phyloP scores from a whole-genome alignment of 192 early-diverging fungal species.

The Geranomyces michiganensis region DNA sequence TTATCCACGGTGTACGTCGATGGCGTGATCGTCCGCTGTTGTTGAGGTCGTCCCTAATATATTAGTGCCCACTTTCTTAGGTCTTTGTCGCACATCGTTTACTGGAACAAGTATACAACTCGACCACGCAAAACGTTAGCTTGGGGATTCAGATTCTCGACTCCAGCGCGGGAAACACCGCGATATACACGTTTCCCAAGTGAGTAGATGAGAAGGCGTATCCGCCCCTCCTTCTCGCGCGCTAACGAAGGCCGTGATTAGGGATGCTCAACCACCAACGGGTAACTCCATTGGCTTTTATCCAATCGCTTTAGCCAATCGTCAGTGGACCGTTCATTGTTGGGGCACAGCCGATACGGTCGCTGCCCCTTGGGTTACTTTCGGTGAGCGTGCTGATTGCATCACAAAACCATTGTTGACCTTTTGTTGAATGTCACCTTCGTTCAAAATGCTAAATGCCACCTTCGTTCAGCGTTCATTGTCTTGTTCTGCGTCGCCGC shows the following conservation, averaged over 20 bases:
- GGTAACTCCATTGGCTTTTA: constrained; percentile 15
- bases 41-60: no score
- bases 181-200: constrained; percentile 16
- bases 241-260: background rate
- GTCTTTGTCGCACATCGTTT: constrained; percentile 8
- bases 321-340: constrained; percentile 20
- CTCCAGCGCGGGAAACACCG: constrained; percentile 10
- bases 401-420: background rate
- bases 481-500: constrained; percentile 4
- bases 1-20: constrained; percentile 21
- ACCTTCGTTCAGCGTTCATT: constrained; percentile 9
- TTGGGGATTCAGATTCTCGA: constrained; percentile 21
- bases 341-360: background rate
- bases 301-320: constrained; percentile 1
- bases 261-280: background rate
- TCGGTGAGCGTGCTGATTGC: constrained; percentile 4
- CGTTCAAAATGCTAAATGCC: no score
- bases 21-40: background rate
- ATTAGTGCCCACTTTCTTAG: background rate
- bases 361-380: constrained; percentile 14
- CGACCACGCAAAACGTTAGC: constrained; percentile 23
- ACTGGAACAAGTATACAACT: constrained; percentile 4
- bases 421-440: background rate
- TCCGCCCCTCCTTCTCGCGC: background rate
- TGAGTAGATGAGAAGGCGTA: background rate